These are phyloP conservation scores for Aspergillus tubingensis DNA, from an alignment of 2,329 filamentous ascomycete genomes.

Conservation along the genomic window DNA sequence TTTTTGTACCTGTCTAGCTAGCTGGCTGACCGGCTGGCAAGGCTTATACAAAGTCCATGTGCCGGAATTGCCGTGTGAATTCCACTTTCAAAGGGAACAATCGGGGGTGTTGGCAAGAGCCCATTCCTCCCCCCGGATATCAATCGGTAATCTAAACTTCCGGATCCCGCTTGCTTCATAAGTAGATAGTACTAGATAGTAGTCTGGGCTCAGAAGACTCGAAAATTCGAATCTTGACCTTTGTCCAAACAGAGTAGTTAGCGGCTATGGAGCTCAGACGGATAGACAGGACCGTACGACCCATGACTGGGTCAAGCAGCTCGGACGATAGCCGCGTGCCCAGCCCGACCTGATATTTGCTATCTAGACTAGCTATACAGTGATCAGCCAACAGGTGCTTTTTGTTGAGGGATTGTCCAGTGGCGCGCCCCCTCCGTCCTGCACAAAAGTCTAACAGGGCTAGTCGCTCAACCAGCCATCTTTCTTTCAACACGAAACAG, in stretches of 20 bases:
- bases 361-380: background rate
- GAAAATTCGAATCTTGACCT: background rate
- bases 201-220: background rate
- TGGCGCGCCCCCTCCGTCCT: background rate
- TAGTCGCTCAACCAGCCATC: background rate
- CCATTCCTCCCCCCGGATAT: background rate
- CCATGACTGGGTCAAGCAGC: background rate
- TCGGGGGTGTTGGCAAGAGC: no score
- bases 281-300: background rate
- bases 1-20: background rate
- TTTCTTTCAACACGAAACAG: conserved; percentile 1
- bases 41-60: background rate
- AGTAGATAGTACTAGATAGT: no score
- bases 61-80: background rate
- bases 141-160: background rate
- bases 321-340: conserved; percentile 16
- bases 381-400: conserved; percentile 15
- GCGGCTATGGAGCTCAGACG: no score
- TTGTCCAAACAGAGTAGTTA: background rate
- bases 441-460: background rate
- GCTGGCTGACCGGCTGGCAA: background rate
- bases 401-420: background rate
- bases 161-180: background rate
- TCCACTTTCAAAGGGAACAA: no score
- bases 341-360: conserved; percentile 2